Evolutionary conservation across 164 flowering plant genomes (phyloP), one percentile per base, ranked within the genome.

Genomic region (Umbellularia californica): DNA sequence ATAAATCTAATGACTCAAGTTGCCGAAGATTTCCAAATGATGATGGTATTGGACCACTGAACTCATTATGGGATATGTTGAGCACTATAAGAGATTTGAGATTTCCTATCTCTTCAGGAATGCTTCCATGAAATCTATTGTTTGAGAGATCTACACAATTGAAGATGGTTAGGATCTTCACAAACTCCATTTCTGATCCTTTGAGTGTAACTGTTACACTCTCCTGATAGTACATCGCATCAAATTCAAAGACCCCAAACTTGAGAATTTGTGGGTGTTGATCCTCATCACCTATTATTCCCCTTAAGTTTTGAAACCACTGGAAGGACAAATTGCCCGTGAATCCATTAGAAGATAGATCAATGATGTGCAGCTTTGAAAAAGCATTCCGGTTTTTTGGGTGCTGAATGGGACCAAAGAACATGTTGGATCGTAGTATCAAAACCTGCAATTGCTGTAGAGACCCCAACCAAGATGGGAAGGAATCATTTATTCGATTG

Each of bases 341-440:
- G 52, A 90, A 88, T 14, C 81, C 73, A 74, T 89, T 90, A 9
- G 47, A 74, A 58, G 90, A 81, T 3, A 89, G 55, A 47, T 90
- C 94, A 3, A 90, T 70, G 64, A 90, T 87, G 30, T 87, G 90
- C 71, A 90, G 86, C 74, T 7, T 71, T 20, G 71, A 64, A 78
- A 85, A 86, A 11, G 60, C 5, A 55, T 17, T 15, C 2, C n/a
- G 17, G 0, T 20, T 7, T 55, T 55, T 2, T 17, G 60, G 60
- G 1, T 15, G 7, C 1, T 20, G 17, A 20, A 55, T 55, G 60
- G 60, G n/a, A 55, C n/a, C 60, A 15, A 0, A 3, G 6, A 55
- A 55, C 6, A 3, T 17, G 60, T 55, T 55, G 7, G 60, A 55
- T 55, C n/a, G 47, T 14, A 89, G 12, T 66, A 86, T 84, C 28